These are phyloP conservation scores for Cyclotella cryptica DNA, from an alignment of 108 stramenopile genomes.

Conservation along the genomic window DNA sequence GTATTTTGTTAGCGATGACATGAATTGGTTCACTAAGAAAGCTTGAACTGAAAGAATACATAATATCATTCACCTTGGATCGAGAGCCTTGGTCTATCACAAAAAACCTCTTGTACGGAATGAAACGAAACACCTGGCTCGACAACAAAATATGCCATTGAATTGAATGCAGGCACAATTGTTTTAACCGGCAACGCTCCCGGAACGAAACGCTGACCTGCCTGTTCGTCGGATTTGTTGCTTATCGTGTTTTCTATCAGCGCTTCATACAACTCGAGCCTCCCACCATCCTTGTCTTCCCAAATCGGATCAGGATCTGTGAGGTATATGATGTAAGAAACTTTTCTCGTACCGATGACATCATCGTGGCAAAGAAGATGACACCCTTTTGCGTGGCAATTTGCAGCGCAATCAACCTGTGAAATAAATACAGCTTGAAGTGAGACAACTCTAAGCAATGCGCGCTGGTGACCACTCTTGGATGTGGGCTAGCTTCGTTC, in stretches of 20 bases:
- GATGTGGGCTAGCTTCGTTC: not conserved
- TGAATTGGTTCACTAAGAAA: not conserved
- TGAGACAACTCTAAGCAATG: not conserved
- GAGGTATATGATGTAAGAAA: slow-evolving; percentile 95
- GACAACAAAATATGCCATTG: slow-evolving; percentile 94
- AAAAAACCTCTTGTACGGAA: slow-evolving; percentile 96
- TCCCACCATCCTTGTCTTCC: slow-evolving; percentile 87
- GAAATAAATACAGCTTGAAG: slow-evolving; percentile 2
- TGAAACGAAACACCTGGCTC: slow-evolving; percentile 92
- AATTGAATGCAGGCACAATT: slow-evolving; percentile 86
- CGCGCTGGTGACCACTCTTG: not conserved
- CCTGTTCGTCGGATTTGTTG: slow-evolving; percentile 5
- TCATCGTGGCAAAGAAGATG: slow-evolving; percentile 98
- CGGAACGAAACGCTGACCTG: slow-evolving; percentile 44
- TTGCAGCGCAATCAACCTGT: slow-evolving; percentile 93
- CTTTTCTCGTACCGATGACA: slow-evolving; percentile 93
- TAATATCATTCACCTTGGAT: slow-evolving; percentile 70
- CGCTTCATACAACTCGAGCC: slow-evolving; percentile 88
- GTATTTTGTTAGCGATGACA: not conserved
- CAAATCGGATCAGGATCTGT: slow-evolving; percentile 85
- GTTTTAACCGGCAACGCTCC: slow-evolving; percentile 67
- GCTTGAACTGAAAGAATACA: not conserved
- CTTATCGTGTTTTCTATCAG: slow-evolving; percentile 31
- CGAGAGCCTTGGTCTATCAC: slow-evolving; percentile 89
- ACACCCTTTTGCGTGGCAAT: slow-evolving; percentile 93